phyloP scores from a whole-genome alignment of 176 grass and related monocot genomes.

The Leersia perrieri region DNA sequence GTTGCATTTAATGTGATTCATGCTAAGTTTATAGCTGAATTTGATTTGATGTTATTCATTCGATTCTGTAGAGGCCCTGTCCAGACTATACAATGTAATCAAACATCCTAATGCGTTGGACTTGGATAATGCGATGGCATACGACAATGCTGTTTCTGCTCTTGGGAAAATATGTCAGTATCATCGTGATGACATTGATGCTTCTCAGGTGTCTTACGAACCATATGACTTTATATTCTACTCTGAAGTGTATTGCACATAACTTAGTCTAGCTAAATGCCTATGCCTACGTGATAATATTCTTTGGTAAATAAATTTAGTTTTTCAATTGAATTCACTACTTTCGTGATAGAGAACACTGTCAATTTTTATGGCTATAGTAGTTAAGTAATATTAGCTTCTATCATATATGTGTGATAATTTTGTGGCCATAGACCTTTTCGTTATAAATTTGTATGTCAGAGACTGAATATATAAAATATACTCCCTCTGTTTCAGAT shows the following conservation, averaged over 20 bases:
- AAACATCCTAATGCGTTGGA: conserved; percentile 64
- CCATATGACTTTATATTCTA: conserved; percentile 23
- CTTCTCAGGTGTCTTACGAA: conserved; percentile 51
- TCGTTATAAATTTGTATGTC: not conserved
- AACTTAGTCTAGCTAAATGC: not conserved
- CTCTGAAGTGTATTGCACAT: not conserved
- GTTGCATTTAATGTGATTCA: not conserved
- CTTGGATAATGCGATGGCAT: conserved; percentile 75
- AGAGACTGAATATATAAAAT: not conserved
- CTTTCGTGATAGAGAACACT: no score
- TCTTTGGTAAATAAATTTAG: not conserved
- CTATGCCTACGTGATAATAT: not conserved
- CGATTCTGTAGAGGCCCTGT: conserved; percentile 52
- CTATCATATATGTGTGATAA: not conserved
- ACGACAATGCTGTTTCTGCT: conserved; percentile 87
- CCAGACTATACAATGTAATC: conserved; percentile 68
- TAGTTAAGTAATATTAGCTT: not conserved
- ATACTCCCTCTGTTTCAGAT: no score
- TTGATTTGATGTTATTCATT: conserved; percentile 24
- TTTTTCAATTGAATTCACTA: no score
- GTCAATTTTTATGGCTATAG: not conserved
- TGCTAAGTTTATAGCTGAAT: conserved; percentile 11
- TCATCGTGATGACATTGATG: conserved; percentile 71
- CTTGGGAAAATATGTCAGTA: conserved; percentile 82
- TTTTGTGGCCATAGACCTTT: not conserved